Base-by-base conservation (phyloP, 495 filamentous ascomycete genomes). In the Annulohypoxylon maeteangense region DNA sequence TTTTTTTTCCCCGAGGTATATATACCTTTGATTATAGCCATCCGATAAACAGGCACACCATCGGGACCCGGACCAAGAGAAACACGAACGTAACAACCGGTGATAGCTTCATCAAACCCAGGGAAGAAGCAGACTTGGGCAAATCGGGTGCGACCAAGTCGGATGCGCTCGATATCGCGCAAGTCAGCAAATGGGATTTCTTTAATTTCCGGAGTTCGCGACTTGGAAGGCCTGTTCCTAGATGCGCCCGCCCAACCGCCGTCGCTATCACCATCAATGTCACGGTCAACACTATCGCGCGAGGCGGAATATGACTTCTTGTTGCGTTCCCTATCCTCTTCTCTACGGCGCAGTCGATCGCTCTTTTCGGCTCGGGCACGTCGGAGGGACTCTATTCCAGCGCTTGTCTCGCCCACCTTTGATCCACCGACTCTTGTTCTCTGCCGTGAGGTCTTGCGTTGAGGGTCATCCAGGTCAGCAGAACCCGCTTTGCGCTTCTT, bases 71-170 rank as follows among this genome's bases (percentile, higher is more conserved):
- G 82, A 22, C 93, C 93, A 69, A 96, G 86, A 65, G 88, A 92
- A 76, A 97, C 87, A 55, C 95, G 91, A 25, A 87, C 89, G 78
- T 90, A 97, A 79, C 93, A 95, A 51, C 87, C 87, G 38, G 85
- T 87, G 63, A 98, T 90, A 29, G 90, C 86, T 32, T 93, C 85
- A 16, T 94, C 90, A 62, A 99, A 97, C 10, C 90, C 90, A 20
- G 95, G 95, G 67, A 92, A 92, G 82, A 95, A 97, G 82, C 92
- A 96, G 44, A 97, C 90, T 74, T 92, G 87, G 4, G 89, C 90
- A 71, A 98, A 94, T 71, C 91, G 90, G 66, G 82, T 88, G 34
- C 96, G 87, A 20, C 94, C 92, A 64, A 99, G 84, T 63, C 92
- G 89, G 65, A 92, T 86, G 51, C 91, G 89, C 72, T 97, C 91